Conservation (phyloP, 257 asterid species). For the Marsdenia floribunda region DNA sequence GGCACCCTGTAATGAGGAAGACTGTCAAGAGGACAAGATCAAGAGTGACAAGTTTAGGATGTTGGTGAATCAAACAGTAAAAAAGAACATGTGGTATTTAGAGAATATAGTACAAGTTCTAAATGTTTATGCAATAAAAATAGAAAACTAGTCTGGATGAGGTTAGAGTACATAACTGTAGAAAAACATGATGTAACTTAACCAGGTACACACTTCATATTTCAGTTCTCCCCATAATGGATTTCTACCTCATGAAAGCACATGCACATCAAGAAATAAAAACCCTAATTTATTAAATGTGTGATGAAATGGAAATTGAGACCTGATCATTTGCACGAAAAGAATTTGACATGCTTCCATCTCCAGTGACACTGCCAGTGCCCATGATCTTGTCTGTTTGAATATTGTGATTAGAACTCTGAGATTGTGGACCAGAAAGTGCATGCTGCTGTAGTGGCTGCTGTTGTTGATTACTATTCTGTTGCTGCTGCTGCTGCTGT, state of each 20-base stretch:
- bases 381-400: slow-evolving; percentile 84
- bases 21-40: background rate
- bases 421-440: slow-evolving; percentile 85
- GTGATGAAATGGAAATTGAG: slow-evolving; percentile 27
- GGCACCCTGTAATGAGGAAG: background rate
- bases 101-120: background rate
- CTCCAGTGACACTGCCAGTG: slow-evolving; percentile 60
- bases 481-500: slow-evolving; percentile 32
- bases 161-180: background rate
- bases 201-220: background rate
- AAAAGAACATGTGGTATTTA: background rate
- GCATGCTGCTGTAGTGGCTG: slow-evolving; percentile 74
- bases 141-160: background rate
- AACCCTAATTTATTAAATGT: background rate
- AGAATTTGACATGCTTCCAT: slow-evolving; percentile 86
- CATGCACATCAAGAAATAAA: background rate
- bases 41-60: background rate
- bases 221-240: background rate
- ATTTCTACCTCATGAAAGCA: background rate
- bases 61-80: background rate
- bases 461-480: slow-evolving; percentile 29
- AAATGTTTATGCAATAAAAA: background rate
- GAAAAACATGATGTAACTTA: background rate
- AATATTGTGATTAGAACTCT: slow-evolving; percentile 71
- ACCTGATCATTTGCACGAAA: slow-evolving; percentile 93